Evolutionary conservation across 108 stramenopile genomes (phyloP), one percentile per base, ranked within the genome.

Genomic region (Skeletonema menzelii): DNA sequence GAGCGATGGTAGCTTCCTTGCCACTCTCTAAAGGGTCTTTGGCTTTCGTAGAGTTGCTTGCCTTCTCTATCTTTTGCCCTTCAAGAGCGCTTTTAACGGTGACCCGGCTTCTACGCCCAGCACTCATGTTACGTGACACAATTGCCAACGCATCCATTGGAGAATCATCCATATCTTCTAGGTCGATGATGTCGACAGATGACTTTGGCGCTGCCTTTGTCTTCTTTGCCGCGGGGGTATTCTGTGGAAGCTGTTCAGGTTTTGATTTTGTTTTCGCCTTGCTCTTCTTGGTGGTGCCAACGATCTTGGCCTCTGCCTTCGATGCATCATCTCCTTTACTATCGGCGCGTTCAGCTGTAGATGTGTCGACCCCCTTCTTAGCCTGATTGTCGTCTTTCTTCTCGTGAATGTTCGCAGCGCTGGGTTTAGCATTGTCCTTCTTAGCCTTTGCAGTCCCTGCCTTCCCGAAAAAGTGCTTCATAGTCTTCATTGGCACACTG

Each of bases 81-180:
- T 13, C 20, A 22, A 20, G 35, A 14, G 20, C 56, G 6, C 44
- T 44, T 46, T 24, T 44, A 20, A 47, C 20, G 5, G 47, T 30
- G 12, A 27, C 31, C 32, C 60, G 28, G 5, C 27, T 55, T 22
- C 72, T 55, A 7, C 71, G 19, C 4, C 24, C 49, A 53, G 49
- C 22, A 22, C 56, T 58, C 27, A 63, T 37, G 34, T 26, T 64
- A 7, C 72, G 62, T 26, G 62, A 63, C 13, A 63, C 72, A 46
- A 56, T 30, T 14, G 72, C 61, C 55, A 72, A 7, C 0, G 72
- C 72, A 38, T 63, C 62, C 35, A 26, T 49, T 5, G 72, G 72
- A 24, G 72, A 72, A 63, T 64, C 72, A 44, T 72, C 71, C 53
- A 72, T 13, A 32, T 71, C 46, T 0, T 63, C 55, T 15, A 65